These are phyloP conservation scores for Trichoderma endophyticum DNA, from an alignment of 2,329 filamentous ascomycete genomes.

Conservation along the genomic window DNA sequence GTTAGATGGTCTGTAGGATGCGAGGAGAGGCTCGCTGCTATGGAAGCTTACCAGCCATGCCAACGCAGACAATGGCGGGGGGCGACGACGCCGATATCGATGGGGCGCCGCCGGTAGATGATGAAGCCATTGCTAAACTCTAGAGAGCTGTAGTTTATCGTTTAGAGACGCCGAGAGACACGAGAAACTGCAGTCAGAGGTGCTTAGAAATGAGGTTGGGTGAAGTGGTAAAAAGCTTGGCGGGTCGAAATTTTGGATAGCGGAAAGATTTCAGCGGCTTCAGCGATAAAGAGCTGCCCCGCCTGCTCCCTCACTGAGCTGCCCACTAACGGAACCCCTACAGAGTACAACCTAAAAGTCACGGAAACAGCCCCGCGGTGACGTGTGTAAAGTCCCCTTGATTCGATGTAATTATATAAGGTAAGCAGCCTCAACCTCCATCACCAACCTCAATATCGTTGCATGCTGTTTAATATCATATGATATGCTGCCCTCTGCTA, in stretches of 20 bases:
- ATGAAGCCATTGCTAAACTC: constrained; percentile 31
- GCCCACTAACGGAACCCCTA: neutral
- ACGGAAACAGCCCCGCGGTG: constrained; percentile 14
- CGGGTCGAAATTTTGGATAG: constrained; percentile 16
- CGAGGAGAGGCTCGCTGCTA: neutral
- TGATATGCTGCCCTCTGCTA: neutral
- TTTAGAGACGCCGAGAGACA: neutral
- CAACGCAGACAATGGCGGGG: constrained; percentile 85
- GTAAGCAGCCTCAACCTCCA: neutral
- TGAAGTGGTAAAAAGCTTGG: neutral
- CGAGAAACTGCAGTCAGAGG: neutral
- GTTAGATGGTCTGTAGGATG: neutral
- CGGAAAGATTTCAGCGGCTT: neutral
- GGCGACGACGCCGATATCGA: constrained; percentile 42
- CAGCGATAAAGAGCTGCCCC: constrained; percentile 18
- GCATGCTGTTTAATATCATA: neutral
- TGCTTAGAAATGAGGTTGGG: neutral
- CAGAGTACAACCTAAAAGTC: no score
- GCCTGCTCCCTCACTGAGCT: neutral
- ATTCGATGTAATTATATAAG: neutral
- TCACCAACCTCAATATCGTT: neutral
- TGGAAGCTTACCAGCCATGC: constrained; percentile 75
- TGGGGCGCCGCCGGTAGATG: constrained; percentile 29
- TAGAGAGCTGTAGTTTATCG: neutral
- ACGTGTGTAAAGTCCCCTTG: neutral